Base-by-base conservation (phyloP, 2,329 filamentous ascomycete genomes). In the Zasmidium cellare region DNA sequence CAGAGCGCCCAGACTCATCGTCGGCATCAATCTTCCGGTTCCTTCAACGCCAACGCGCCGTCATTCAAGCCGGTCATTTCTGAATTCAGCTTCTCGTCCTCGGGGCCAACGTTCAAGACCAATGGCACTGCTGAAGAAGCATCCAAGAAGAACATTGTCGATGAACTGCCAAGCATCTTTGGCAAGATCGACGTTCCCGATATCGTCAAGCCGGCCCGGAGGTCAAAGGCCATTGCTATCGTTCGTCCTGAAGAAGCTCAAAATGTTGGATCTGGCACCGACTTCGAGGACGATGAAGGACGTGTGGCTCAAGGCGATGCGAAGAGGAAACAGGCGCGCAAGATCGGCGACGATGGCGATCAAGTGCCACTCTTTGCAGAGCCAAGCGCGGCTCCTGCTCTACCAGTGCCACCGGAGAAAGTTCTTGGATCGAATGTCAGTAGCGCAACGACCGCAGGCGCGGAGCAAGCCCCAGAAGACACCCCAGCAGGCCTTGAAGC, bases 181-280 rank as follows among this genome's bases (percentile, higher is more conserved):
- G 70, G 72, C 46, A 69, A 71, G 48, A 64, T 74, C 50, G 87
- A 86, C 45, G 87, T 92, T 81, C 28, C 82, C 14, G 86, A 90
- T 20, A 81, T 86, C 51, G 76, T 84, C 24, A 89, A 89, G 67
- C 83, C 87, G 6, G 73, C 76, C 0, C 91, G 89, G 75, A 86
- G 85, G 66, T 90, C 87, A 3, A 97, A 94, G 76, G 91, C 91
- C 9, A 84, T 96, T 55, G 89, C 92, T 0, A 96, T 96, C 61
- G 76, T 93, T 9, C 77, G 79, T 64, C 73, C 77, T 61, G 74
- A 72, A 1, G 71, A 74, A 50, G 41, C 53, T 25, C 63, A 65
- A 23, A 53, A 60, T 9, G 53, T 57, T 16, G 46, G 48, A 51
- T 65, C 63, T 23, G 68, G 71, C 24, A 70, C 72, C 47, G 74